Evolutionary conservation across 2,329 filamentous ascomycete species (phyloP).

Genomic region (Akanthomyces lecanii): DNA sequence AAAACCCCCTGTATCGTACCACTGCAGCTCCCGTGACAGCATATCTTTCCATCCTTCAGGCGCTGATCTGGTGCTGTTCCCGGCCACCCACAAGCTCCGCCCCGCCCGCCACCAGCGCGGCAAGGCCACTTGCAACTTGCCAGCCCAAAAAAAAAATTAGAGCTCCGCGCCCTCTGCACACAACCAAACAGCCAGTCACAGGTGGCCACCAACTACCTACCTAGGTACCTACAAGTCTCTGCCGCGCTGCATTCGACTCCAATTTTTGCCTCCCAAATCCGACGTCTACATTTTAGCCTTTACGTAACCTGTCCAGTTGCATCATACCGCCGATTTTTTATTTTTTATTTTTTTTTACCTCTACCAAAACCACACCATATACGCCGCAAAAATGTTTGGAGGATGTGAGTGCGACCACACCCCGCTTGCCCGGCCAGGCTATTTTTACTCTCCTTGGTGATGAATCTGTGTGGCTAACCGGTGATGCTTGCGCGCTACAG

Average conservation of each 20-base stretch:
- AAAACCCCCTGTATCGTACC: neutral
- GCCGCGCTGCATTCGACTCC: neutral
- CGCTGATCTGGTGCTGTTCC: neutral
- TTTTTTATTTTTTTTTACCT: neutral
- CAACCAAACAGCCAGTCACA: too few relatives aligned
- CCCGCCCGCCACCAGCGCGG: neutral
- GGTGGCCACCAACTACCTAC: too few relatives aligned
- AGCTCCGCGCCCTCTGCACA: neutral
- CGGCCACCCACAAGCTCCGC: neutral
- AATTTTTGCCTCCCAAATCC: neutral
- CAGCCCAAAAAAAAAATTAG: neutral
- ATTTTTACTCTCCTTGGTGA: neutral
- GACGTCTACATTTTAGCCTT: neutral
- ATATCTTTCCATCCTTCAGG: too few relatives aligned
- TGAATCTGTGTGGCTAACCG: constrained; percentile 1
- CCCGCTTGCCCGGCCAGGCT: constrained; percentile 5
- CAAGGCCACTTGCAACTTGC: neutral
- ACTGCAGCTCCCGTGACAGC: neutral
- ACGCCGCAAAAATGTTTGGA: constrained; percentile 26
- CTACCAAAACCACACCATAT: neutral
- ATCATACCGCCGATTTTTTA: constrained; percentile 8
- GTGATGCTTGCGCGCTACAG: constrained; percentile 33
- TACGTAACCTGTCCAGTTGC: constrained; percentile 13
- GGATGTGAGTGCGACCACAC: constrained; percentile 36
- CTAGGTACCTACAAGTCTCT: neutral